Evolutionary conservation across 768 basidiomycete genomes (phyloP), one percentile per base, ranked within the genome.

Genomic region (Boletus rubroflammeus): DNA sequence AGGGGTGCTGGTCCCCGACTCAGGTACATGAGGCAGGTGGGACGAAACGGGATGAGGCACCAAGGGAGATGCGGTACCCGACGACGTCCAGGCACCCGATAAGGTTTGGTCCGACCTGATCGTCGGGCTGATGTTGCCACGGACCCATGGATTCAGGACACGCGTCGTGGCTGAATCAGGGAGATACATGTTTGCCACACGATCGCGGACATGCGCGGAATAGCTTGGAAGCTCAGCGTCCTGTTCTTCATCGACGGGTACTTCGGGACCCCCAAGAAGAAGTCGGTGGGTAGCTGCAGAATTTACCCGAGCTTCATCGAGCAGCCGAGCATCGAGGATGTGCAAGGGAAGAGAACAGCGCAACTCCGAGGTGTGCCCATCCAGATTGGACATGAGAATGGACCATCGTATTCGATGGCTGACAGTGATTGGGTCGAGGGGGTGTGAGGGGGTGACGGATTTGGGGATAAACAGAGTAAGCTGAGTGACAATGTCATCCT

Each of bases 301-400:
- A 25, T 84, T 79, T 2, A 79, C 76, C 34, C 85, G 78, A 1
- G 92, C 88, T 67, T 97, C 94, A 14, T 85, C 78, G 15, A 90
- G 76, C 1, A 96, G 73, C 13, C 81, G 76, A 54, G 80, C 67
- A 59, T 94, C 86, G 23, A 98, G 85, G 45, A 98, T 78, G 64
- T 90, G 83, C 32, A 98, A 72, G 0, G 96, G 96, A 6, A 98
- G 78, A 1, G 93, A 93, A 70, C 96, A 98, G 15, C 94, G 85
- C n/a, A 98, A 78, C 69, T 98, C 93, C 9, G 93, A 95, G 3
- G 85, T 86, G 67, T 98, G 96, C 0, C 94, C 94, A 66, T 98
- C 96, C 7, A 78, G 77, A 67, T 98, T 98, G 58, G 78, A 78
- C 64, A 95, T 87, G 49, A 85, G 75, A 57, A 92, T 87, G 15